Evolutionary conservation across 176 grass and related monocot genomes (phyloP), one percentile per base, ranked within the genome.

Genomic region (Eremochloa ophiuroides): DNA sequence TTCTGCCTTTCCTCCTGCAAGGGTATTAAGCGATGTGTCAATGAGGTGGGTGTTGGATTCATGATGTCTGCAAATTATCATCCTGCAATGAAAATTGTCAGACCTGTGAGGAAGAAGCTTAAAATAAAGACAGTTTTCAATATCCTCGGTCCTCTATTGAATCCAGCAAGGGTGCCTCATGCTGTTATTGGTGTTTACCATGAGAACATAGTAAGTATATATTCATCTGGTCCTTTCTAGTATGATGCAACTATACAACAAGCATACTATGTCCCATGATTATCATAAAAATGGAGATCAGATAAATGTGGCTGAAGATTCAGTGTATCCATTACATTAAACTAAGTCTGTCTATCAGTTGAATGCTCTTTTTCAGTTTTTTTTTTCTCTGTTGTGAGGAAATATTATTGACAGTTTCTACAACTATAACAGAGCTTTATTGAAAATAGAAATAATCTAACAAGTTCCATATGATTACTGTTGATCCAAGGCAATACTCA

Each of bases 11-110:
- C 13, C 28, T 88, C 10, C 72, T 91, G 13, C 75, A 76, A 97
- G 92, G 94, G 86, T 67, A 77, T 99, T 69, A 95, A 87, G 69
- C 53, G 82, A 29, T 99, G 96, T 66, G 88, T 99, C 46, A 91
- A 93, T 75, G 91, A 93, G 76, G 90, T 88, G 20, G 86, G 88
- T 18, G 94, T 99, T 38, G 96, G 91, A 31, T 99, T 99, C 87
- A 99, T 99, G 96, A 99, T 99, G 96, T 71, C 96, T 88, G 89
- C 93, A 71, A 91, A 93, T 88, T 99, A 95, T 74, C 96, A 99
- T 68, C 93, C 93, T 17, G 96, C 93, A 64, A 99, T 99, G 96
- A 95, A 95, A 83, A 88, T 99, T 64, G 96, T 99, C 80, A 81
- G 61, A n/a, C 93, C 89, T 20, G 93, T 96, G 73, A 93, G 93